Evolutionary conservation across 768 basidiomycete genomes (phyloP), one percentile per base, ranked within the genome.

Genomic region (Mycena vitilis): DNA sequence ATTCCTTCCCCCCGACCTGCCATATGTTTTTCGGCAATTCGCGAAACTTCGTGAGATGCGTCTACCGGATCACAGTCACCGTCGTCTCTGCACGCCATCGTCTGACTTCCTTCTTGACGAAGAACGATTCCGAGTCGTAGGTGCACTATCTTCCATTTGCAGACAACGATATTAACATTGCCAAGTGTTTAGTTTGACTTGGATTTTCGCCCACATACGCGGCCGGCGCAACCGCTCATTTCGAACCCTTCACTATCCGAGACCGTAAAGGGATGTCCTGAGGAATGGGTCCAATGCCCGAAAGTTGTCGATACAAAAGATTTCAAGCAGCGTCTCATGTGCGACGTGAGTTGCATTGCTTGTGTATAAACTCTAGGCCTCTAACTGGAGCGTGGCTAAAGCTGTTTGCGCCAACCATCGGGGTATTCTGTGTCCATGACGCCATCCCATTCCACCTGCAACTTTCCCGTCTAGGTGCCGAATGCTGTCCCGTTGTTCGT

Each of bases 331-430:
- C 44, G 16, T 15, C 10, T 60, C 34, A n/a, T 48, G 12, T 66
- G 65, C 38, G 59, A 66, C 20, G 65, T 66, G 37, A 60, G 65
- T 51, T 13, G n/a, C n/a, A n/a, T n/a, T n/a, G n/a, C n/a, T n/a
- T n/a, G n/a, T n/a, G n/a, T n/a, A n/a, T n/a, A n/a, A n/a, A n/a
- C n/a, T n/a, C n/a, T n/a, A n/a, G n/a, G n/a, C n/a, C n/a, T n/a
- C n/a, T n/a, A n/a, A n/a, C n/a, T 16, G 10, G 30, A 16, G 11
- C 36, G 23, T 49, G 4, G 23, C 4, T 30, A 30, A 23, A 66
- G 65, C 36, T 66, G 34, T 66, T 66, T 18, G 20, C 20, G n/a
- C 65, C 65, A n/a, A 38, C 65, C 6, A 22, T 60, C 6, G 45
- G 52, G 20, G 53, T 36, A 16, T 66, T 66, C 52, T 66, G 54